A percentile compares a stretch with the other conserved stretches of the same genome.
These are phyloP conservation scores for Plantago lanceolata DNA, from an alignment of 305 asterid genomes.

Conservation along the genomic window DNA sequence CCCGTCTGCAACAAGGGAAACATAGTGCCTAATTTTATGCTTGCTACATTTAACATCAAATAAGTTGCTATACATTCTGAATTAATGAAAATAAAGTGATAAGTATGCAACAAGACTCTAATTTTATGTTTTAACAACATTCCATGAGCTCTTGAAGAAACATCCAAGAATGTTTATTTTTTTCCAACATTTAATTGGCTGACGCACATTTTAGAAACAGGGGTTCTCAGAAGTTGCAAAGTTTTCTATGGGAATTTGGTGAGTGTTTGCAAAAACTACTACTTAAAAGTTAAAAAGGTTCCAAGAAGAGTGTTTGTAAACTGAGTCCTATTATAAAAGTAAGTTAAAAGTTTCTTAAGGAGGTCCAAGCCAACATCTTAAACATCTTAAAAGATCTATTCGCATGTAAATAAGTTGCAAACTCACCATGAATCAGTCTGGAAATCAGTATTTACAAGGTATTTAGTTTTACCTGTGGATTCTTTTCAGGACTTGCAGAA, in stretches of 20 bases:
- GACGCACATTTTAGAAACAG: too few relatives aligned
- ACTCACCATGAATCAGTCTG: background rate
- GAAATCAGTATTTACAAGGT: background rate
- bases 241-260: too few relatives aligned
- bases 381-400: background rate
- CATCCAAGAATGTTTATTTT: too few relatives aligned
- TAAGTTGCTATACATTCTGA: slow-evolving; percentile 14
- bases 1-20: slow-evolving; percentile 67
- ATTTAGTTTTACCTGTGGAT: slow-evolving; percentile 43
- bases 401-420: background rate
- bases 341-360: too few relatives aligned
- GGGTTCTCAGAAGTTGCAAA: too few relatives aligned
- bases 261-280: too few relatives aligned
- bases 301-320: too few relatives aligned
- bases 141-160: too few relatives aligned
- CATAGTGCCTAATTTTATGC: slow-evolving; percentile 25
- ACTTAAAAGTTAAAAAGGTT: too few relatives aligned
- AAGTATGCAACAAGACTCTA: slow-evolving; percentile 18
- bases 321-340: too few relatives aligned
- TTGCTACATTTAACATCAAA: background rate
- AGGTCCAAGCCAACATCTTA: background rate
- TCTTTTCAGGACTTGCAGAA: slow-evolving; percentile 28
- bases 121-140: too few relatives aligned
- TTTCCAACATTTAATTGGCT: too few relatives aligned
- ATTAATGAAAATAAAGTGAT: slow-evolving; percentile 18